A percentile compares a stretch with the other conserved stretches of the same genome.
These are phyloP conservation scores for Boletus tylopilopsis DNA, from an alignment of 768 basidiomycete genomes.

Conservation along the genomic window DNA sequence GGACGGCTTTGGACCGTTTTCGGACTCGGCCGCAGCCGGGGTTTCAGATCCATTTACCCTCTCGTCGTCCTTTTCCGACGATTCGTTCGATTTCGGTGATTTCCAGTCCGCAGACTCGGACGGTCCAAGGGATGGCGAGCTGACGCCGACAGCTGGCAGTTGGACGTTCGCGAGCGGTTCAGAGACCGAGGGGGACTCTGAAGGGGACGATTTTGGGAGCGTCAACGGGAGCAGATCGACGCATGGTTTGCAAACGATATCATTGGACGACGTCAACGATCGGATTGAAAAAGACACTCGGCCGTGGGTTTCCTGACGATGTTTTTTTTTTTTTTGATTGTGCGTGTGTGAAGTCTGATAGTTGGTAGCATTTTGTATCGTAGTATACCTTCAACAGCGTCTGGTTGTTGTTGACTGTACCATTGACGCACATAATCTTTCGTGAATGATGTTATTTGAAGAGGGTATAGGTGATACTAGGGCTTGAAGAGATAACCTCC, in stretches of 20 bases:
- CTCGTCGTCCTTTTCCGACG: slow-evolving; percentile 46
- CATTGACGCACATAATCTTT: slow-evolving; percentile 12
- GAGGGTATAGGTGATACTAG: slow-evolving; percentile 12
- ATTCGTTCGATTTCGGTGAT: slow-evolving; percentile 76
- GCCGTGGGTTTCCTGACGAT: slow-evolving; percentile 18
- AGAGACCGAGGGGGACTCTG: slow-evolving; percentile 29
- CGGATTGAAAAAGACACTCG: slow-evolving; percentile 18
- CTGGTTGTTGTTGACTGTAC: slow-evolving; percentile 13
- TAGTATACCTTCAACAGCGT: slow-evolving; percentile 18
- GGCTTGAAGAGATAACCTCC: slow-evolving; percentile 62
- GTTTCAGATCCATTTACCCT: slow-evolving; percentile 54
- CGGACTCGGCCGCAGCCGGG: slow-evolving; percentile 52
- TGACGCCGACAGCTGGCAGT: slow-evolving; percentile 64
- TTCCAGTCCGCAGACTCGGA: slow-evolving; percentile 52
- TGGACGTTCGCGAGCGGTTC: slow-evolving; percentile 60
- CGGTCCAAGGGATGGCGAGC: slow-evolving; percentile 36
- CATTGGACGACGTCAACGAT: slow-evolving; percentile 23
- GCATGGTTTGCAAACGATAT: slow-evolving; percentile 27
- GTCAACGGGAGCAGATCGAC: slow-evolving; percentile 6
- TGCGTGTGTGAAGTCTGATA: background rate
- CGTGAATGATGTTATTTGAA: background rate
- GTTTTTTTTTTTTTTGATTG: no score
- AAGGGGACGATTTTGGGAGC: slow-evolving; percentile 31
- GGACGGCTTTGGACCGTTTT: slow-evolving; percentile 77
- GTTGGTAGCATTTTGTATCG: slow-evolving; percentile 4